Base-by-base conservation (phyloP, 2,329 filamentous ascomycete genomes). In the Aspergillus flavus region DNA sequence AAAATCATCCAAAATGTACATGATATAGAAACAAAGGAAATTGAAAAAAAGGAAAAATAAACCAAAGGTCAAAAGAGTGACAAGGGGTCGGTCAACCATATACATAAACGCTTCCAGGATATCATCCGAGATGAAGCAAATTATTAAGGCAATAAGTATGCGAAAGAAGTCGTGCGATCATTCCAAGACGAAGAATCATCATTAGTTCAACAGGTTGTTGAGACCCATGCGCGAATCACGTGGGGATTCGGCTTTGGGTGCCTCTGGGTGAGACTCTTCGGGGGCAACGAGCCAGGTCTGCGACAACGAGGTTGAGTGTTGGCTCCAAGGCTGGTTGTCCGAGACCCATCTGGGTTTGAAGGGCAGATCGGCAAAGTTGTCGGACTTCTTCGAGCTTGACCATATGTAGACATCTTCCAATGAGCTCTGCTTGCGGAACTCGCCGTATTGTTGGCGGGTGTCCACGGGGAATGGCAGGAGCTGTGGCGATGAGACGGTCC, bases 211-310 rank as follows among this genome's bases (percentile, higher is more conserved):
- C 53, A 80, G 67, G 23, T 72, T 77, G 61, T 75, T 67, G 41
- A 80, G 69, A 32, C 77, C 77, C 76, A 80, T 80, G 21, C 78
- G 76, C 26, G 73, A 76, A 64, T 80, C 78, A 32, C 77, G 76
- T 55, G 66, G 53, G 32, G 73, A 61, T 54, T 73, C 70, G 9
- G 66, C 60, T 55, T 64, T 69, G 54, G 64, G 59, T 12, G 62
- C 57, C 45, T 66, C 61, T n/a, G 62, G 32, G 21, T 63, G 62
- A 32, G 64, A 52, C 7, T 65, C 61, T 45, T 67, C 64, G n/a
- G 62, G 34, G 43, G 65, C 50, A 41, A 63, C 59, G n/a, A 61
- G 36, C 70, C 70, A 75, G 2, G 69, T 45, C 63, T 74, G 71
- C 28, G 73, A 62, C n/a, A 71, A 58, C 12, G 70, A 65, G 28